These are phyloP conservation scores for Argentina anserina DNA, from an alignment of 306 rosid species.

Conservation along the genomic window DNA sequence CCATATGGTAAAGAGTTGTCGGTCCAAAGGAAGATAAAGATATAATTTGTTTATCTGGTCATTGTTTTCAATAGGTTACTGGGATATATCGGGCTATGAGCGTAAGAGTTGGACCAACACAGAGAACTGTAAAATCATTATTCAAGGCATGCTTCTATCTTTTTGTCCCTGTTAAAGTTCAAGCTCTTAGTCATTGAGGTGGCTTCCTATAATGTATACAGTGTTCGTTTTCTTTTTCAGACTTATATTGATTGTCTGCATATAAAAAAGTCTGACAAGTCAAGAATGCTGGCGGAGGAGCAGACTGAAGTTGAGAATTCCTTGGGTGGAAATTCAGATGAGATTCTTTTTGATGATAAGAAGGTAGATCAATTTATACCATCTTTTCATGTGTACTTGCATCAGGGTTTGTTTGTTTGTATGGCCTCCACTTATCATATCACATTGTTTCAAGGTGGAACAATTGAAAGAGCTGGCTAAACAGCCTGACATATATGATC, in stretches of 20 bases:
- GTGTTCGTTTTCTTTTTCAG: constrained; percentile 40
- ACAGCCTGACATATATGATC: constrained; percentile 79
- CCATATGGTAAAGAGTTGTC: constrained; percentile 3
- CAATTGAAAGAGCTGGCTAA: constrained; percentile 74
- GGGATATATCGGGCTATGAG: constrained; percentile 96
- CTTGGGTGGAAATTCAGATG: constrained; percentile 38
- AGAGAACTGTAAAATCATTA: constrained; percentile 90
- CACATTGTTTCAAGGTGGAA: constrained; percentile 50
- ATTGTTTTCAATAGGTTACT: constrained; percentile 59
- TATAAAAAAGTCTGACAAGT: constrained; percentile 80
- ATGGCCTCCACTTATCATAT: constrained; percentile 21
- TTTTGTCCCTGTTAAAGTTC: constrained; percentile 13
- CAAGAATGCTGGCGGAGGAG: constrained; percentile 80
- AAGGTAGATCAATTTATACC: constrained; percentile 40
- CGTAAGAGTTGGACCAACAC: constrained; percentile 92
- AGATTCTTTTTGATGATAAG: constrained; percentile 52
- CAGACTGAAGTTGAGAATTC: constrained; percentile 48
- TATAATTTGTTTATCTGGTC: constrained; percentile 13
- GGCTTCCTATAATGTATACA: constrained; percentile 4
- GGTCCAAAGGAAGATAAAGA: constrained; percentile 8
- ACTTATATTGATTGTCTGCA: constrained; percentile 94
- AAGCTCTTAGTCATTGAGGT: constrained; percentile 4
- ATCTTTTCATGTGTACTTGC: not conserved
- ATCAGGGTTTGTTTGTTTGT: constrained; percentile 16
- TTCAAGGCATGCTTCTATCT: constrained; percentile 54